These are phyloP conservation scores for Brasilioporus rufonigricans DNA, from an alignment of 768 basidiomycete species.

Conservation along the genomic window DNA sequence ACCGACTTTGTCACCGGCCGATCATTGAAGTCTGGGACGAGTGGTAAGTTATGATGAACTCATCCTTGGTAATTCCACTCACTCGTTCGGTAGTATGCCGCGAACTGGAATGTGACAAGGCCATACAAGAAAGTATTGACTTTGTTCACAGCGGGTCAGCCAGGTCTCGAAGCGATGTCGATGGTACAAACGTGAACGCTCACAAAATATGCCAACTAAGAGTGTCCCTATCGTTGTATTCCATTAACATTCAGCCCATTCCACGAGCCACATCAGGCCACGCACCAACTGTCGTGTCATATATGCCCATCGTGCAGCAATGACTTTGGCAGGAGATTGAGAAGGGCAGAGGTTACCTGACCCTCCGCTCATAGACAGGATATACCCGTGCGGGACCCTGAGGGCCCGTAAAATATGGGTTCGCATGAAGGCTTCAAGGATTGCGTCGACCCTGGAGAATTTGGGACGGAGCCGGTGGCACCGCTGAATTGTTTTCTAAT, in stretches of 20 bases:
- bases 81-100: background rate
- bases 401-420: too few species aligned
- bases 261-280: background rate
- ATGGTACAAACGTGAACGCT: background rate
- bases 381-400: background rate
- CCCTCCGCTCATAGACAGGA: background rate
- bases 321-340: too few species aligned
- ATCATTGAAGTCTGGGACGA: background rate
- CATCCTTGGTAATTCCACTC: background rate
- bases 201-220: background rate
- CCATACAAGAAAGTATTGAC: slow-evolving; percentile 35
- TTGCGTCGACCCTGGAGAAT: too few species aligned
- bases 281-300: background rate
- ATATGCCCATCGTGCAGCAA: background rate
- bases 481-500: too few species aligned
- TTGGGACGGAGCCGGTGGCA: too few species aligned
- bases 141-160: background rate
- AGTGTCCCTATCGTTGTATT: background rate
- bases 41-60: background rate
- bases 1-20: background rate
- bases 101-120: slow-evolving; percentile 13
- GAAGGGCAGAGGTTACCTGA: too few species aligned
- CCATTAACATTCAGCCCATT: background rate
- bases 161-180: too few species aligned
- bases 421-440: too few species aligned